phyloP scores from a whole-genome alignment of 106 monocot genomes.

The Narthecium ossifragum region DNA sequence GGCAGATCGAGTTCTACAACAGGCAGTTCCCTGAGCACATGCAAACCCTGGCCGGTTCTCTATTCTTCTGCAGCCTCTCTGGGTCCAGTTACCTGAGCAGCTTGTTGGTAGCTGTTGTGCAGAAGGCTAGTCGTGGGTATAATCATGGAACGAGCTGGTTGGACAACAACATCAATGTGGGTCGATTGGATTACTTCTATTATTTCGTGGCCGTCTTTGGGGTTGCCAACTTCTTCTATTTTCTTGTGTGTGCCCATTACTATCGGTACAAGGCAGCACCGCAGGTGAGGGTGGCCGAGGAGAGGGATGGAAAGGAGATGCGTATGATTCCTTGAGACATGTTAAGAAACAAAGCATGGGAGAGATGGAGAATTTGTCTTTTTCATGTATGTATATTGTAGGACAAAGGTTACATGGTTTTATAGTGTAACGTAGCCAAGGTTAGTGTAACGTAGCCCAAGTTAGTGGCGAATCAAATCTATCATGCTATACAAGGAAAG shows the following conservation, averaged over 20 bases:
- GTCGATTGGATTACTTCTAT: slow-evolving; percentile 52
- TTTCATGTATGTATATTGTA: no score
- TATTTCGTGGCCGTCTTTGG: slow-evolving; percentile 47
- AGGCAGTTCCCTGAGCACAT: slow-evolving; percentile 26
- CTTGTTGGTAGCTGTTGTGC: not conserved
- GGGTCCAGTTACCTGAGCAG: slow-evolving; percentile 20
- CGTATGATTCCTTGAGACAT: no score
- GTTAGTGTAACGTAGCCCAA: no score
- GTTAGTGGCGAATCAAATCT: no score
- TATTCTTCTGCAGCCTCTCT: slow-evolving; percentile 25
- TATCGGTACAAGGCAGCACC: slow-evolving; percentile 51
- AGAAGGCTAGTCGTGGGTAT: slow-evolving; percentile 1
- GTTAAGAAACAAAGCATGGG: no score
- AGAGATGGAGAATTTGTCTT: no score
- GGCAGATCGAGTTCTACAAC: slow-evolving; percentile 27
- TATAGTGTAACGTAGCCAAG: no score
- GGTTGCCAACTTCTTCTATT: slow-evolving; percentile 31
- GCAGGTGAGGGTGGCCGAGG: not conserved
- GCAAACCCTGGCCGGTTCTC: slow-evolving; percentile 16
- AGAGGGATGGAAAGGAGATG: not conserved
- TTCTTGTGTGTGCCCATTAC: slow-evolving; percentile 50
- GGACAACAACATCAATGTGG: slow-evolving; percentile 35
- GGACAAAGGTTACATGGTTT: no score
- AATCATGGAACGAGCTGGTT: slow-evolving; percentile 32
- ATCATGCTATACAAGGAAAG: no score